Evolutionary conservation across 441 rosid genomes (phyloP).

Genomic region (Biscutella laevigata): DNA sequence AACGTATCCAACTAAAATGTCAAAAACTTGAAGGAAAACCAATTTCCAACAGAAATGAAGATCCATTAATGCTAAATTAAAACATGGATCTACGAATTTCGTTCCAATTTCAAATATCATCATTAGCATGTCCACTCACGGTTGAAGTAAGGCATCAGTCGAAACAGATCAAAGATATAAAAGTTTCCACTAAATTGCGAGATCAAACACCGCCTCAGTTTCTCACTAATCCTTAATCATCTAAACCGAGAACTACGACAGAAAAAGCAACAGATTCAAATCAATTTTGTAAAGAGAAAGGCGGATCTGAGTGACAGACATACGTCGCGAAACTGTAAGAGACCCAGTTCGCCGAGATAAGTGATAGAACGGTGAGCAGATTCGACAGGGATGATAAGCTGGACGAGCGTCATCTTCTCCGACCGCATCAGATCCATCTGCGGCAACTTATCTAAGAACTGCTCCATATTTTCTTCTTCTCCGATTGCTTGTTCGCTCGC

Average conservation of each 20-base stretch:
- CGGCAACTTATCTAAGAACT: conserved; percentile 58
- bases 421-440: conserved; percentile 98
- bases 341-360: conserved; percentile 92
- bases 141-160: conserved; percentile 14
- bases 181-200: conserved; percentile 4
- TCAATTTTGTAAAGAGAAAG: conserved; percentile 7
- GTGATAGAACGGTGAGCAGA: conserved; percentile 85
- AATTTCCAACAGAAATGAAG: background rate
- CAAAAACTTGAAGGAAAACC: background rate
- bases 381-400: conserved; percentile 91
- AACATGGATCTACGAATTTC: background rate
- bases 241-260: conserved; percentile 8
- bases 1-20: background rate
- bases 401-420: conserved; percentile 88
- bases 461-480: conserved; percentile 34
- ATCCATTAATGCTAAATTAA: background rate
- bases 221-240: conserved; percentile 10
- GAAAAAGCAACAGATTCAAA: conserved; percentile 4
- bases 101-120: conserved; percentile 12
- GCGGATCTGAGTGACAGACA: conserved; percentile 40
- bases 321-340: conserved; percentile 89
- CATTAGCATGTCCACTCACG: conserved; percentile 8
- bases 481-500: background rate
- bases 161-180: conserved; percentile 7
- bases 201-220: conserved; percentile 9